phyloP scores from a whole-genome alignment of 345 rosid species.

The Cardamine chenopodiifolia region DNA sequence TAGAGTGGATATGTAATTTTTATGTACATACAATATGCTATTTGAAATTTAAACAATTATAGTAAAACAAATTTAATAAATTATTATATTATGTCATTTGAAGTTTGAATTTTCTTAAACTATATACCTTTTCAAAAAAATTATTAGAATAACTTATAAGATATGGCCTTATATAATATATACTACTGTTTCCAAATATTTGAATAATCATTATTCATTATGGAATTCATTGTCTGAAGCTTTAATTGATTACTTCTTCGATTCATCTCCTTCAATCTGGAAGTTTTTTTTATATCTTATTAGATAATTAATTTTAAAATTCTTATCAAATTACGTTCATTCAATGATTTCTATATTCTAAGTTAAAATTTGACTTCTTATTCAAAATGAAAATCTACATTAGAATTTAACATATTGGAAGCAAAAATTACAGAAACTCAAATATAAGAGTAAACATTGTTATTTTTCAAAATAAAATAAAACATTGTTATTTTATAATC shows the following conservation, averaged over 20 bases:
- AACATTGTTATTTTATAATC: not conserved
- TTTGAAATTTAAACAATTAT: not conserved
- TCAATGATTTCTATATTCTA: too few relatives aligned
- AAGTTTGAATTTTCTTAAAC: constrained; percentile 1
- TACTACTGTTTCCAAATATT: not conserved
- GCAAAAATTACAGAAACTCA: too few relatives aligned
- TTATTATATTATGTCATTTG: not conserved
- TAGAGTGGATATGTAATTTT: not conserved
- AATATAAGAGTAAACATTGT: not conserved
- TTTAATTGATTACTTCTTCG: not conserved
- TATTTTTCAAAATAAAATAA: too few relatives aligned
- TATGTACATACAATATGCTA: not conserved
- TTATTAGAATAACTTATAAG: not conserved
- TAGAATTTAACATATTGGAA: too few relatives aligned
- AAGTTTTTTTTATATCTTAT: too few relatives aligned
- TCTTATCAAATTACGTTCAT: too few relatives aligned
- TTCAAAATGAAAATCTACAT: too few relatives aligned
- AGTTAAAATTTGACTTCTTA: too few relatives aligned
- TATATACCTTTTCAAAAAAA: not conserved
- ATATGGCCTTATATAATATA: not conserved
- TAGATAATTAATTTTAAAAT: too few relatives aligned
- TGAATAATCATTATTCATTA: not conserved
- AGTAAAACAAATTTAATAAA: not conserved
- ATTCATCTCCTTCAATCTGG: not conserved
- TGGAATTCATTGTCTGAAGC: not conserved